Evolutionary conservation across 495 filamentous ascomycete genomes (phyloP).

Genomic region (Hyaloscypha finlandica): DNA sequence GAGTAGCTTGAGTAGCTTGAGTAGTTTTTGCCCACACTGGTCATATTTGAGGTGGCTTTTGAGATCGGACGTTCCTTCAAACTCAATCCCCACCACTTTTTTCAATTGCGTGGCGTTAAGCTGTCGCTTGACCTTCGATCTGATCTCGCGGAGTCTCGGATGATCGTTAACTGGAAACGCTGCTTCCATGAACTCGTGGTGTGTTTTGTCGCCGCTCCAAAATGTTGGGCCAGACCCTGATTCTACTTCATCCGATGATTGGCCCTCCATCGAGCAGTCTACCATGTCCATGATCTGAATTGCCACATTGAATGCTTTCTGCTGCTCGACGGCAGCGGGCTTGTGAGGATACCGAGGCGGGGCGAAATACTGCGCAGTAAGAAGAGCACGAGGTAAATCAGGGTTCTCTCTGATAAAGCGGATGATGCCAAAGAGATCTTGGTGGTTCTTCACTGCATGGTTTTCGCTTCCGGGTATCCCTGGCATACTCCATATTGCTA

Average conservation of each 20-base stretch:
- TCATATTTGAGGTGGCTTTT: not conserved
- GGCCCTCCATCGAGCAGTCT: not conserved
- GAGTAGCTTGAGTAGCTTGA: no score
- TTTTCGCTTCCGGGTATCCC: not conserved
- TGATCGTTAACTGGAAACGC: not conserved
- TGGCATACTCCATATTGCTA: not conserved
- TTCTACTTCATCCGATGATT: not conserved
- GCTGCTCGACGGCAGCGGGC: not conserved
- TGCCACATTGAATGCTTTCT: not conserved
- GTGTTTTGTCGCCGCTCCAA: not conserved
- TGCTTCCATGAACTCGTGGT: not conserved
- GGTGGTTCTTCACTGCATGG: not conserved
- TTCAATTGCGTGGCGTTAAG: slow-evolving; percentile 1
- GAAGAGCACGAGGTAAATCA: not conserved
- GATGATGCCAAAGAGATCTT: not conserved
- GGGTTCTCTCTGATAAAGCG: not conserved
- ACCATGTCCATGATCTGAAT: not conserved
- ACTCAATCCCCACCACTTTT: not conserved
- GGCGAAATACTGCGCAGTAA: not conserved
- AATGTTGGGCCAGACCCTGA: not conserved
- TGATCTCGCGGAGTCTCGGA: not conserved
- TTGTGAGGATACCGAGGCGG: not conserved
- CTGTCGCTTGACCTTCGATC: not conserved
- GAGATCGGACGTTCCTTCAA: not conserved
- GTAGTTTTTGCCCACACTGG: no score